Percentiles rank a stretch among this genome's conserved stretches.
Evolutionary conservation across 1,139 yeast species (phyloP).

Genomic region (Pichia kudriavzevii): DNA sequence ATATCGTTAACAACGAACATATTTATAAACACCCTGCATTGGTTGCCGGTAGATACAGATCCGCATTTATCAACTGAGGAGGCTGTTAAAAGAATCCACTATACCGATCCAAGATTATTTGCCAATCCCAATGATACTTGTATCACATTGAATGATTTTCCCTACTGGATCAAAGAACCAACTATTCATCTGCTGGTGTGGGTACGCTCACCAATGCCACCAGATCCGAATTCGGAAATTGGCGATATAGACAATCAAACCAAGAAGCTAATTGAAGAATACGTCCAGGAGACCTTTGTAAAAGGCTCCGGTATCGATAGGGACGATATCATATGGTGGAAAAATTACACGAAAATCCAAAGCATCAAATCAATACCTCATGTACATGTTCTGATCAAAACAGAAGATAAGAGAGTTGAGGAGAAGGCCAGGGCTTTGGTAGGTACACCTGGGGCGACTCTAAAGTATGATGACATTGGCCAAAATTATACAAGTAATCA

Average conservation of each 20-base stretch:
- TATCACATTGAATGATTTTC: constrained; percentile 32
- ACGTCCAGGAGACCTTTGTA: constrained; percentile 40
- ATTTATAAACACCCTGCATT: constrained; percentile 21
- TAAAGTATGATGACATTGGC: too few species aligned
- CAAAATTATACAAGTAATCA: too few species aligned
- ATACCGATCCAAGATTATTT: constrained; percentile 22
- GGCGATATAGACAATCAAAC: constrained; percentile 42
- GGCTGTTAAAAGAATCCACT: constrained; percentile 10
- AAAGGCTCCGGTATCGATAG: constrained; percentile 32
- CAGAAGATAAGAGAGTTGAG: constrained; percentile 14
- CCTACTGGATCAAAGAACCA: constrained; percentile 32
- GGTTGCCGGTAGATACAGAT: constrained; percentile 21
- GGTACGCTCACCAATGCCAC: constrained; percentile 36
- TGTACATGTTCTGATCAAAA: constrained; percentile 46
- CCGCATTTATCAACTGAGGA: constrained; percentile 5
- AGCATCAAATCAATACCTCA: constrained; percentile 54
- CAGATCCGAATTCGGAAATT: constrained; percentile 26
- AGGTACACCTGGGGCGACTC: too few species aligned
- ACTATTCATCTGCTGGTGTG: constrained; percentile 35
- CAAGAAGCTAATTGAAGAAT: constrained; percentile 33
- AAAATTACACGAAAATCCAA: constrained; percentile 55
- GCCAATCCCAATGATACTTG: constrained; percentile 22
- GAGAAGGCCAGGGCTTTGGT: constrained; percentile 16
- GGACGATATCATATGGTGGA: constrained; percentile 48
- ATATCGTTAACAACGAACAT: constrained; percentile 24